Conservation (phyloP, 352 stramenopile genomes). For the Phytophthora pluvialis region DNA sequence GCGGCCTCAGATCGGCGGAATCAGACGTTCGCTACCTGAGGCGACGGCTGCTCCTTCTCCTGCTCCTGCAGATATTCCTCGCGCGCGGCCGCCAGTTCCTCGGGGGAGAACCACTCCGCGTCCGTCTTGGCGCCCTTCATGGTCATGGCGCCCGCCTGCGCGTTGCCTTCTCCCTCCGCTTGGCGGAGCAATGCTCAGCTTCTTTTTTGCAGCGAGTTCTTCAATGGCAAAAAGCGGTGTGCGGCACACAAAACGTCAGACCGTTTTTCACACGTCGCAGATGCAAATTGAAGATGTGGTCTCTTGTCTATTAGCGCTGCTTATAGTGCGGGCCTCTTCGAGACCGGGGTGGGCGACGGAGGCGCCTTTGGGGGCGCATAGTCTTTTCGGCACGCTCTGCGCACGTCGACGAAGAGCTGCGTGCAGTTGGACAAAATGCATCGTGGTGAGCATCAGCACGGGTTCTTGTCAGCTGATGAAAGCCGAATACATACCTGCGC, state of each 20-base stretch:
- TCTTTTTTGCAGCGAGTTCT: conserved; percentile 28
- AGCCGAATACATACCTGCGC: conserved; percentile 38
- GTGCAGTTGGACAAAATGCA: background rate
- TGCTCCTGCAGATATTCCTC: conserved; percentile 82
- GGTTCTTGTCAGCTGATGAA: background rate
- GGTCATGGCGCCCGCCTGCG: conserved; percentile 30
- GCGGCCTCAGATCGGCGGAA: conserved; percentile 10
- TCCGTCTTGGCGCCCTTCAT: conserved; percentile 44
- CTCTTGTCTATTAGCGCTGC: too few relatives aligned
- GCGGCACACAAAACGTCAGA: background rate
- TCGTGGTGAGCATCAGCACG: conserved; percentile 1
- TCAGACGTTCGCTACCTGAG: conserved; percentile 41
- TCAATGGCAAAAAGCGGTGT: conserved; percentile 21
- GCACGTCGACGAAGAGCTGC: conserved; percentile 66
- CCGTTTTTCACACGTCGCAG: conserved; percentile 14
- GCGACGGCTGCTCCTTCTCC: conserved; percentile 73
- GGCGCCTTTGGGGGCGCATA: conserved; percentile 13
- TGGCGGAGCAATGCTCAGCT: background rate
- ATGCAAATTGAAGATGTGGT: conserved; percentile 10
- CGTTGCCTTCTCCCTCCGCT: conserved; percentile 18
- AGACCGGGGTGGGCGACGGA: background rate
- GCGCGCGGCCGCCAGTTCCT: conserved; percentile 72
- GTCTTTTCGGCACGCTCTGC: conserved; percentile 64
- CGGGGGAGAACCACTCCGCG: conserved; percentile 73
- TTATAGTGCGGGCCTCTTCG: conserved; percentile 1